A percentile compares a stretch with the other conserved stretches of the same genome.
phyloP scores from a whole-genome alignment of 1,284 basidiomycete genomes.

The Sanghuangporus sanghuang region DNA sequence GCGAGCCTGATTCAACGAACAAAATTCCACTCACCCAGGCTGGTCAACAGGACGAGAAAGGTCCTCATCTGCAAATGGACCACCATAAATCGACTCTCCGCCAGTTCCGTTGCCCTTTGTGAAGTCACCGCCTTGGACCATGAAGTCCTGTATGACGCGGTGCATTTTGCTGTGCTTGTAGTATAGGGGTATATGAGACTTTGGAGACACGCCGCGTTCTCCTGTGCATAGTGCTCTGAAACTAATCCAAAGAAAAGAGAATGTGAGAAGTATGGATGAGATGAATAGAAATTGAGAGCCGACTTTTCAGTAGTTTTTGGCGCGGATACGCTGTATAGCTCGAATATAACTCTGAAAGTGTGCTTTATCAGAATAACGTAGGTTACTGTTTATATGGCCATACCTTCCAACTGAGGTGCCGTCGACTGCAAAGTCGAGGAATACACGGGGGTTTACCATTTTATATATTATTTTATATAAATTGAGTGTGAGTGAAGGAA shows the following conservation, averaged over 20 bases:
- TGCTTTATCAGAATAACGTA: background rate
- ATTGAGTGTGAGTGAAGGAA: background rate
- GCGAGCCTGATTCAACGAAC: background rate
- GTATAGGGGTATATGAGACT: constrained; percentile 64
- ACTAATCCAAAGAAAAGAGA: constrained; percentile 35
- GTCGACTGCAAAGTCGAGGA: constrained; percentile 61
- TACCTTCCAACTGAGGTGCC: constrained; percentile 55
- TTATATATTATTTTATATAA: constrained; percentile 22
- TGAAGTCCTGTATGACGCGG: constrained; percentile 79
- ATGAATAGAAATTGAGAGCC: constrained; percentile 20
- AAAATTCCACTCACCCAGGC: constrained; percentile 40
- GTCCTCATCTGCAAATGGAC: constrained; percentile 73
- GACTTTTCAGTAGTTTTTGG: constrained; percentile 89
- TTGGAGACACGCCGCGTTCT: constrained; percentile 67
- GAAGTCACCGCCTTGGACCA: constrained; percentile 84
- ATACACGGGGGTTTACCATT: constrained; percentile 56
- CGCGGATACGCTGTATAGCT: constrained; percentile 70
- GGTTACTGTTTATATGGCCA: constrained; percentile 22
- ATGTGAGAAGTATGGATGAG: background rate
- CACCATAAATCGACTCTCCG: constrained; percentile 80
- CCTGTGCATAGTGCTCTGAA: constrained; percentile 89
- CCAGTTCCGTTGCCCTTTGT: constrained; percentile 76
- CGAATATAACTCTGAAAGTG: constrained; percentile 62
- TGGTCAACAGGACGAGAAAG: constrained; percentile 60
- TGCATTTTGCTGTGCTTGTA: constrained; percentile 82